A percentile compares a stretch with the other conserved stretches of the same genome.
Evolutionary conservation across 108 stramenopile species (phyloP).

Genomic region (Pseudonitzschia multistriata): DNA sequence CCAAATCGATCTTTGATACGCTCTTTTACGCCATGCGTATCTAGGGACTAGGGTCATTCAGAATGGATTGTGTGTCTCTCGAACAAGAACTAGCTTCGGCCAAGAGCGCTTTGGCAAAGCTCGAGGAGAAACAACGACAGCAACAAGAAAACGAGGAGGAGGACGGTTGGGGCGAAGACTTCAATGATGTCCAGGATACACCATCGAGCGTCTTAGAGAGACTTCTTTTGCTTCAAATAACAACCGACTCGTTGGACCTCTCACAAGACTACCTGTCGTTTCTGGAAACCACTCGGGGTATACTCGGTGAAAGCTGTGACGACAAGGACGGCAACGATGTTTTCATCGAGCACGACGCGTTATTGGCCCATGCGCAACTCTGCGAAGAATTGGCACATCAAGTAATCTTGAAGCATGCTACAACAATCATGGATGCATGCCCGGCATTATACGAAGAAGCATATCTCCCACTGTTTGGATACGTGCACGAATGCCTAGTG

Average conservation of each 20-base stretch:
- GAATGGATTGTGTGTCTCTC: slow-evolving; percentile 10
- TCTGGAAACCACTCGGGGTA: slow-evolving; percentile 12
- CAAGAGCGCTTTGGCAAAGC: slow-evolving; percentile 1
- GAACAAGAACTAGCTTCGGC: slow-evolving; percentile 12
- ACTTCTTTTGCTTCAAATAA: slow-evolving; percentile 13
- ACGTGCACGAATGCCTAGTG: slow-evolving; percentile 12
- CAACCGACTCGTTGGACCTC: slow-evolving; percentile 12
- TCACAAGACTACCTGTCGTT: slow-evolving; percentile 17
- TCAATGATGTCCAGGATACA: background rate
- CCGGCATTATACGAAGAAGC: slow-evolving; percentile 20
- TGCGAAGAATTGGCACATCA: slow-evolving; percentile 17
- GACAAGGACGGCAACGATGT: background rate
- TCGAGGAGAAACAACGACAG: slow-evolving; percentile 10
- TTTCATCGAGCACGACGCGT: background rate
- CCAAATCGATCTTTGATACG: background rate
- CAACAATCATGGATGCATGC: background rate
- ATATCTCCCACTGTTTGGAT: slow-evolving; percentile 28
- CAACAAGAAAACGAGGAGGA: background rate
- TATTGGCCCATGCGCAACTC: slow-evolving; percentile 13
- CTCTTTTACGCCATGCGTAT: no score
- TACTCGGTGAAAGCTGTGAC: background rate
- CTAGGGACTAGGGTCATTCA: no score
- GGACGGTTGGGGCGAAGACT: background rate
- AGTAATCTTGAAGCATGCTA: slow-evolving; percentile 18
- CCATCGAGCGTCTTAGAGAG: slow-evolving; percentile 11